Base-by-base conservation (phyloP, 495 filamentous ascomycete genomes). In the Penicillium salamii region DNA sequence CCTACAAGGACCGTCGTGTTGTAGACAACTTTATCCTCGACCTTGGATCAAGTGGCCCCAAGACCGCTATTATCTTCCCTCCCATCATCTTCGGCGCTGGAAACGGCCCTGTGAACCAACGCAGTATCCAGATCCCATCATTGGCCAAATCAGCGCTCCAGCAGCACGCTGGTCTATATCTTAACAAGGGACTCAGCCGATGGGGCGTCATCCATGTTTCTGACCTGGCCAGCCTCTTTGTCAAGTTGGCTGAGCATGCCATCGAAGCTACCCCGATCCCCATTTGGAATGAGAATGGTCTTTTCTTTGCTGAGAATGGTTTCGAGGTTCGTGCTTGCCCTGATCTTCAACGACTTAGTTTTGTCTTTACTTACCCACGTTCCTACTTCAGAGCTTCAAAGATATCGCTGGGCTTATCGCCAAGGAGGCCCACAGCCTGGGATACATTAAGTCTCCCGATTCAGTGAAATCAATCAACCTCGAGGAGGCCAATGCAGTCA, bases 1-100 rank as follows among this genome's bases (percentile, higher is more conserved):
- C 23, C 3, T 48, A 48, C 13, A 48, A 31, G 28, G 13, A 21
- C 18, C 45, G 34, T 19, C 34, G 45, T 11, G 34, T 38, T 11
- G 45, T 39, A 7, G 45, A 48, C 18, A 48, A 48, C 24, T 48
- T 38, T 34, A 48, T 48, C 28, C 45, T 48, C 17, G 45, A 48
- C 45, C 20, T 48, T 7, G 45, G 45, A 5, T 31, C 35, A 14
- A 9, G 13, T 23, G 45, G 45, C n/a, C 45, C 45, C 3, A 48
- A 48, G 24, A 48, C 45, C 11, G 45, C 45, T 7, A 48, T 48
- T 7, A 19, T 48, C 13, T 48, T 48, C 24, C 45, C 45, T 31
- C 34, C 45, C 2, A 48, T 48, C 12, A 48, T 48, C 36, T 48
- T 19, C 15, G 45, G 45, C n/a, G 15, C 35, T 21, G 45, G 45